Evolutionary conservation across 192 early-diverging fungal species (phyloP).

Genomic region (Umbelopsis sp.): DNA sequence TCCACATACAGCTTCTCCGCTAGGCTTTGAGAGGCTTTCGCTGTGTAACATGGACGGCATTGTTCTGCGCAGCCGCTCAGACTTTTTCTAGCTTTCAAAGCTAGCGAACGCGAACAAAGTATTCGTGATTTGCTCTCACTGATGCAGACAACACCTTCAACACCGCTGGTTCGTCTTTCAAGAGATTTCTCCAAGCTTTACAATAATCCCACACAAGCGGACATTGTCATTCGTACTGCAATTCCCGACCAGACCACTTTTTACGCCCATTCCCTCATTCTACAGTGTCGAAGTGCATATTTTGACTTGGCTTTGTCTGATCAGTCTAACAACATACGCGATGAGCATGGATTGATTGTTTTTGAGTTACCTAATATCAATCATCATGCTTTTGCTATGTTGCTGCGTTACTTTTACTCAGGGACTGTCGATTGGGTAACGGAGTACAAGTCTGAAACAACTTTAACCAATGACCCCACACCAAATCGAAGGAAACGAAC

Average conservation of each 20-base stretch:
- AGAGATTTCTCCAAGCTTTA: constrained; percentile 28
- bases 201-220: constrained; percentile 24
- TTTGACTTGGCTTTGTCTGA: constrained; percentile 22
- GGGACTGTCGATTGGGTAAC: constrained; percentile 20
- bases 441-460: not conserved
- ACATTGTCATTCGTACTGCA: constrained; percentile 27
- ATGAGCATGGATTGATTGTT: constrained; percentile 12
- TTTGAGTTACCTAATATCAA: constrained; percentile 31
- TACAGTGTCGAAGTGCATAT: constrained; percentile 22
- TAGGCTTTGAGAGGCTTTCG: not conserved
- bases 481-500: not conserved
- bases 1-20: not conserved
- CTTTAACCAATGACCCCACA: too few species aligned
- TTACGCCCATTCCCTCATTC: constrained; percentile 23
- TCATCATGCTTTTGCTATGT: constrained; percentile 22
- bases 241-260: constrained; percentile 14
- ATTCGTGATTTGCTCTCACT: not conserved
- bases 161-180: constrained; percentile 11
- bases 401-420: constrained; percentile 20
- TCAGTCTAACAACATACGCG: not conserved
- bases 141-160: not conserved
- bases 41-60: too few species aligned
- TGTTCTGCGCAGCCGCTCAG: too few species aligned
- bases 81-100: too few species aligned
- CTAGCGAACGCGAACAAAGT: not conserved